These are phyloP conservation scores for Dalechampia spathulata DNA, from an alignment of 441 rosid species.

Conservation along the genomic window DNA sequence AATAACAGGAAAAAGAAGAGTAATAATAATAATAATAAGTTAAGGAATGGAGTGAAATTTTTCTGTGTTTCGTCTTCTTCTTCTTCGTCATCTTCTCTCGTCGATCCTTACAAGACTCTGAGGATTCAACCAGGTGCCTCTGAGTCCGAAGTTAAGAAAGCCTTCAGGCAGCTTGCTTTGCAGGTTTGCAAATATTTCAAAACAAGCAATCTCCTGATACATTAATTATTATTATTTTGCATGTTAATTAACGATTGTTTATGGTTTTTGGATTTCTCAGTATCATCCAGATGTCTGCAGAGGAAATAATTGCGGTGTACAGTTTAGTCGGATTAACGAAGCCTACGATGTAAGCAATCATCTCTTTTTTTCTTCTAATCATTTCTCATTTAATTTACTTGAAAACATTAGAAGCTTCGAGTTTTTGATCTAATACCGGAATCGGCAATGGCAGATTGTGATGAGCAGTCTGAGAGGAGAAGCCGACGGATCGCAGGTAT, in stretches of 20 bases:
- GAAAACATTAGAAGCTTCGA: too few relatives aligned
- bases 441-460: constrained; percentile 33
- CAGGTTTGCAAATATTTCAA: constrained; percentile 32
- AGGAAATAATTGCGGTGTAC: constrained; percentile 69
- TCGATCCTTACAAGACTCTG: constrained; percentile 72
- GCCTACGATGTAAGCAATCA: constrained; percentile 62
- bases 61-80: constrained; percentile 25
- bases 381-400: too few relatives aligned
- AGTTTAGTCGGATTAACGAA: constrained; percentile 72
- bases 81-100: constrained; percentile 21
- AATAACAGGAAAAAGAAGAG: constrained; percentile 20
- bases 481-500: constrained; percentile 18
- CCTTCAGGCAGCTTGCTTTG: constrained; percentile 73
- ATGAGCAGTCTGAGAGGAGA: constrained; percentile 46
- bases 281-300: constrained; percentile 97
- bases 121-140: constrained; percentile 73
- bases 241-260: background rate
- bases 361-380: background rate
- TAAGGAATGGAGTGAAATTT: constrained; percentile 23
- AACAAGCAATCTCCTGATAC: background rate
- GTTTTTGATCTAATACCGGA: background rate
- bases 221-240: background rate
- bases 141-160: constrained; percentile 79
- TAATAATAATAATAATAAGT: constrained; percentile 24
- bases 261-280: constrained; percentile 23